Evolutionary conservation across 2,329 filamentous ascomycete species (phyloP).

Genomic region (Fusarium sp.): DNA sequence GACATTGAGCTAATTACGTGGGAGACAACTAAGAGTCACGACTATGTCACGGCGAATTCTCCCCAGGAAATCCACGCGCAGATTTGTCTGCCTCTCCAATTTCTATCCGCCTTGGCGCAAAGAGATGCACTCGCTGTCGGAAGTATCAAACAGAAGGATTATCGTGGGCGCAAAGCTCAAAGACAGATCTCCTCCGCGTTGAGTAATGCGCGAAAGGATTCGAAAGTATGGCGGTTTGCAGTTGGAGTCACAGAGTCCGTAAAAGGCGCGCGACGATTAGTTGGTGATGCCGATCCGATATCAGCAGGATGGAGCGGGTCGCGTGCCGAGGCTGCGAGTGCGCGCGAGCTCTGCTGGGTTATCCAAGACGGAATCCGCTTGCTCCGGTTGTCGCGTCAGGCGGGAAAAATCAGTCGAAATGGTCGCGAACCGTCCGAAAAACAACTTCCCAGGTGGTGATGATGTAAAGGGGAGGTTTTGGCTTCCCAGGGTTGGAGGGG

Average conservation of each 20-base stretch:
- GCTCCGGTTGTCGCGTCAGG: not conserved
- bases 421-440: not conserved
- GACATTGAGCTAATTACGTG: slow-evolving; percentile 50
- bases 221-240: not conserved
- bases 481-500: slow-evolving; percentile 21
- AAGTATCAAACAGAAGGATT: slow-evolving; percentile 9
- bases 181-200: not conserved
- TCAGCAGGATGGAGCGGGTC: slow-evolving; percentile 27
- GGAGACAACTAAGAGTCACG: slow-evolving; percentile 50
- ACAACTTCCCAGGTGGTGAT: slow-evolving; percentile 27
- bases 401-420: not conserved
- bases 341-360: slow-evolving; percentile 9
- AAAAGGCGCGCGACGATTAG: slow-evolving; percentile 20
- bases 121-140: slow-evolving; percentile 17
- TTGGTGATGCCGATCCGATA: slow-evolving; percentile 10
- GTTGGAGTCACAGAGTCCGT: not conserved
- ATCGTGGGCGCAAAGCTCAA: slow-evolving; percentile 5
- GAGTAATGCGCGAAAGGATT: not conserved
- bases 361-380: not conserved
- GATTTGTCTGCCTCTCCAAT: slow-evolving; percentile 38
- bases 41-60: slow-evolving; percentile 48
- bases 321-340: slow-evolving; percentile 24
- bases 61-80: slow-evolving; percentile 42
- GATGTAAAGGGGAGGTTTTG: slow-evolving; percentile 39
- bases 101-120: slow-evolving; percentile 36